phyloP scores from a whole-genome alignment of 2,329 filamentous ascomycete species.

The Aureobasidium leucospermi region DNA sequence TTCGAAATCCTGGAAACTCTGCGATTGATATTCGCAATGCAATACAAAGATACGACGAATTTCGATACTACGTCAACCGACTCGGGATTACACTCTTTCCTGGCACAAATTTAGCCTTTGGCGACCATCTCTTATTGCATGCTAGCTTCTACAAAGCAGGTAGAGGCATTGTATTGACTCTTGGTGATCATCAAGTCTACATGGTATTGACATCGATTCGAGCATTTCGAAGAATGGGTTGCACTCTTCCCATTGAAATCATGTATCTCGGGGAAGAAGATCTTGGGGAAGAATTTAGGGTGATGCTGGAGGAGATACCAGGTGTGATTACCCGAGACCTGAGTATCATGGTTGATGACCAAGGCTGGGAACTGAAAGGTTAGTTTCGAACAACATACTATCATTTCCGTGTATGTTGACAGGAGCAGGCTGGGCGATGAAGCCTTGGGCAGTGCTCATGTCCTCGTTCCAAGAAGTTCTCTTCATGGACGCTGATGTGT shows the following conservation, averaged over 20 bases:
- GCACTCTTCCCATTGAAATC: constrained; percentile 32
- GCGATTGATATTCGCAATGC: no score
- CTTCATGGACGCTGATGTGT: constrained; percentile 40
- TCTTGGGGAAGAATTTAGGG: constrained; percentile 35
- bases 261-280: constrained; percentile 39
- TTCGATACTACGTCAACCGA: no score
- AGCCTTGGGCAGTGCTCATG: constrained; percentile 40
- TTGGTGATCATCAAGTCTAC: constrained; percentile 36
- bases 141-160: constrained; percentile 35
- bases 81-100: no score
- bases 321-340: constrained; percentile 41
- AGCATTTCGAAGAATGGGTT: constrained; percentile 31
- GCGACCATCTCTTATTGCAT: constrained; percentile 37
- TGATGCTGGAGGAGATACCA: constrained; percentile 34
- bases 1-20: no score
- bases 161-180: constrained; percentile 38
- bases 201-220: constrained; percentile 38
- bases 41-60: no score
- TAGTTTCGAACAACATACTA: background rate
- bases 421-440: constrained; percentile 36
- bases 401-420: background rate
- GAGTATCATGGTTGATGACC: constrained; percentile 37
- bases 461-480: constrained; percentile 42
- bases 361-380: constrained; percentile 37
- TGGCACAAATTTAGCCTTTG: no score